These are phyloP conservation scores for Aspergillus fischeri DNA, from an alignment of 2,329 filamentous ascomycete species.

Conservation along the genomic window DNA sequence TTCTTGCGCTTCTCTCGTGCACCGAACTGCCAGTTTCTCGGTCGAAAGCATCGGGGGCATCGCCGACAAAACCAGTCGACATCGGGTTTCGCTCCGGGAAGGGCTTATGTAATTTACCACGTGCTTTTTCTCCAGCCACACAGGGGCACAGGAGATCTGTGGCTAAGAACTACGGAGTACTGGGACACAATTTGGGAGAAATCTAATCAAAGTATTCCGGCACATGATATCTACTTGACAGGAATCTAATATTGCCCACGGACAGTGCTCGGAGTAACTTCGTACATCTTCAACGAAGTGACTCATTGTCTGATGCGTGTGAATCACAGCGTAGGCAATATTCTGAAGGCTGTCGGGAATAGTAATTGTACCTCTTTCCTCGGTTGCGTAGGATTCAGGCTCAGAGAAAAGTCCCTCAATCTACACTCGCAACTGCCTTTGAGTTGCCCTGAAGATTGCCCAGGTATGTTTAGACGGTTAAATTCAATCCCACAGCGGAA, in stretches of 20 bases:
- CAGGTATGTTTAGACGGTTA: slow-evolving; percentile 7
- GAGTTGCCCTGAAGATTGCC: neutral
- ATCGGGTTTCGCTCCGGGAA: neutral
- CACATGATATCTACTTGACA: neutral
- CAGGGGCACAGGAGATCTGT: neutral
- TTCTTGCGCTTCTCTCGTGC: neutral
- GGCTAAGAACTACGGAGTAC: neutral
- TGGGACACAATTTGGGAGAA: neutral
- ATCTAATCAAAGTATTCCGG: neutral
- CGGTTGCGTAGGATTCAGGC: slow-evolving; percentile 5
- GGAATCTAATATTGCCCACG: neutral
- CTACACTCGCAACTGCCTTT: neutral
- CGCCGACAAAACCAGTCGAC: neutral
- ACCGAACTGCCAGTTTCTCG: neutral
- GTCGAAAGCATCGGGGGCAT: neutral
- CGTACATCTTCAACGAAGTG: neutral
- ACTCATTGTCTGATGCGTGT: slow-evolving; percentile 17
- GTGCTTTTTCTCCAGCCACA: neutral
- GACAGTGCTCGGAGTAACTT: neutral
- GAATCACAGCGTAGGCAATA: slow-evolving; percentile 5
- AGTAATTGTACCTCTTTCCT: slow-evolving; percentile 10
- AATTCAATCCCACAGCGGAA: neutral
- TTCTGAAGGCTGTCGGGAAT: slow-evolving; percentile 10
- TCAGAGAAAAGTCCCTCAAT: neutral
- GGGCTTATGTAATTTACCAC: neutral